Conservation (phyloP, 257 asterid species). For the Solanum raphanifolium region DNA sequence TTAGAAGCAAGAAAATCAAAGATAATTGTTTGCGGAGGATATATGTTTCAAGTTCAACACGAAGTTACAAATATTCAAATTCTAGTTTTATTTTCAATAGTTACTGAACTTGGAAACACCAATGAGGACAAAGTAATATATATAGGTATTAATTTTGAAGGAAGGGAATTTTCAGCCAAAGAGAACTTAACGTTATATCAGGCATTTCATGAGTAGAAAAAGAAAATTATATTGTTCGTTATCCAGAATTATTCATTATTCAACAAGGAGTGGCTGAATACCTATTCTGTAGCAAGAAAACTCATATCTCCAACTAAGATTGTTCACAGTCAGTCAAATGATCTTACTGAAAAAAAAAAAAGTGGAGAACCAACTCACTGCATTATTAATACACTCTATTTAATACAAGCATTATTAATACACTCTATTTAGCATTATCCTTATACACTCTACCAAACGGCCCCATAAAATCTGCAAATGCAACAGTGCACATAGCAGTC, state of each 20-base stretch:
- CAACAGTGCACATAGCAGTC: neutral
- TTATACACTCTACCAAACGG: neutral
- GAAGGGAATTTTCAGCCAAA: neutral
- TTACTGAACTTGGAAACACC: neutral
- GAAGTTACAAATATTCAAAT: neutral
- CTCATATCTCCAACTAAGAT: neutral
- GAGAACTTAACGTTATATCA: neutral
- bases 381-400: neutral
- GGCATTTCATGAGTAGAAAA: neutral
- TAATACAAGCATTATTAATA: neutral
- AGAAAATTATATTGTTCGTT: neutral
- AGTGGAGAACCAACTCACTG: neutral
- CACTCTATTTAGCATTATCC: neutral
- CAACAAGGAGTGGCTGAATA: neutral
- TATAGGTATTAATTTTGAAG: neutral
- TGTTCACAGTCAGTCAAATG: neutral
- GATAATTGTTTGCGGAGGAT: neutral
- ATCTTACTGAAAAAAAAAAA: no score
- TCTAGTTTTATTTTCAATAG: neutral
- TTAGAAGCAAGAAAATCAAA: neutral
- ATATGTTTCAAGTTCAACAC: neutral
- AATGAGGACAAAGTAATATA: neutral
- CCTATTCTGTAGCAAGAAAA: neutral
- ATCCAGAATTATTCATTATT: neutral
- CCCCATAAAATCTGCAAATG: neutral